Evolutionary conservation across 768 basidiomycete species (phyloP).

Genomic region (Pulveroboletus sp.): DNA sequence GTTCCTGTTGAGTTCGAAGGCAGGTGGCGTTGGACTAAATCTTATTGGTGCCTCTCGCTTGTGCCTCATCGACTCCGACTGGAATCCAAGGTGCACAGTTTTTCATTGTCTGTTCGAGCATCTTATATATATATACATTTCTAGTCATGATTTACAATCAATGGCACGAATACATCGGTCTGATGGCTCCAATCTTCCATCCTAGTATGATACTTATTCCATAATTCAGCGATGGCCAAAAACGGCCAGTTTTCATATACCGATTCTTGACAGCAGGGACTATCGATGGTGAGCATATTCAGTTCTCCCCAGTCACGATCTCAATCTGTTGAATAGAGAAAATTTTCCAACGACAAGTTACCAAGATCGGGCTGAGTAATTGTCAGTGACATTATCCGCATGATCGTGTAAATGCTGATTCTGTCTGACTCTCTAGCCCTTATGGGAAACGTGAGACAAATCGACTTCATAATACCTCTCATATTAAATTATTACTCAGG

Average conservation of each 20-base stretch:
- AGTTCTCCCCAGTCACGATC: not conserved
- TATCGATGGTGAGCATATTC: conserved; percentile 65
- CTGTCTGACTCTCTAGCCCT: conserved; percentile 42
- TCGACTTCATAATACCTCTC: not conserved
- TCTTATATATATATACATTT: not conserved
- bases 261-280: conserved; percentile 81
- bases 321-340: conserved; percentile 51
- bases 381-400: conserved; percentile 46
- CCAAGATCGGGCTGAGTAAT: conserved; percentile 86
- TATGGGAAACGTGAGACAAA: conserved; percentile 56
- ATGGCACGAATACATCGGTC: conserved; percentile 97
- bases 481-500: conserved; percentile 26
- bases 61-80: conserved; percentile 85
- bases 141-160: conserved; percentile 86
- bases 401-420: conserved; percentile 7
- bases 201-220: conserved; percentile 5
- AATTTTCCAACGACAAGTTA: conserved; percentile 91
- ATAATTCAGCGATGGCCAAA: conserved; percentile 81
- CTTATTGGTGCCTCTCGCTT: conserved; percentile 86
- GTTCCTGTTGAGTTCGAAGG: conserved; percentile 91
- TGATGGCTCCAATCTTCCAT: conserved; percentile 6
- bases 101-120: not conserved
- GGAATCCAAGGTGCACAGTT: conserved; percentile 75
- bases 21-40: conserved; percentile 93
- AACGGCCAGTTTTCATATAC: conserved; percentile 85